Base-by-base conservation (phyloP, 805 yeast species). In the Limtongozyma cylindracea region DNA sequence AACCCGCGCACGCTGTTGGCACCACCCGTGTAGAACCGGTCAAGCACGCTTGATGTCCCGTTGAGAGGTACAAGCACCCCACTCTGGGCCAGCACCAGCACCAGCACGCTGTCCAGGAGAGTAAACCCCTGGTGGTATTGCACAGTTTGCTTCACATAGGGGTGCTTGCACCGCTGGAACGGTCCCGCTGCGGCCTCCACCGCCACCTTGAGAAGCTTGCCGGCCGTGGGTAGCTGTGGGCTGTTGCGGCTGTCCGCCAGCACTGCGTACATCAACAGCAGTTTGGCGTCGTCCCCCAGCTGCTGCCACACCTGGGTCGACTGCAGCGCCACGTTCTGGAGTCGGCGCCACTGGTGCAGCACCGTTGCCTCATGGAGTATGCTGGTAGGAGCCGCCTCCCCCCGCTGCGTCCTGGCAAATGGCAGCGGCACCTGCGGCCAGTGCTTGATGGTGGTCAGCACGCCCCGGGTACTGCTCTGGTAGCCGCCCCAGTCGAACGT, bases 1-100 rank as follows among this genome's bases (percentile, higher is more conserved):
- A 60, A 62, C 2, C 67, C 56, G 20, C 69, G 44, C 6, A 62
- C 50, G 28, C 61, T 69, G 29, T 61, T 61, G 8, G 70, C 60
- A 2, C 70, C 70, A n/a, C 70, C 70, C 3, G 53, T 41, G 31
- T 51, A 57, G 25, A 60, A 61, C 20, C 63, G 40, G 34, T 62
- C 70, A 41, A 61, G 43, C 6, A 61, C 40, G 29, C 43, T 50
- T n/a, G 43, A 35, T 13, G 15, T 6, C 5, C 6, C 15, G 6
- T 5, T 6, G 15, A 6, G 6, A 13, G 15, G 6, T 33, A 35
- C 18, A 52, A 33, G 1, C 43, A 20, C 1, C 58, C 58, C 1
- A 42, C 30, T 25, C 47, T 50, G 20, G 30, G 33, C 17, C 53
- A 29, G 17, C n/a, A 39, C 21, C 2, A 50, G 40, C 24, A 36